phyloP scores from a whole-genome alignment of 208 protist species.

The Baffinella frigidus region DNA sequence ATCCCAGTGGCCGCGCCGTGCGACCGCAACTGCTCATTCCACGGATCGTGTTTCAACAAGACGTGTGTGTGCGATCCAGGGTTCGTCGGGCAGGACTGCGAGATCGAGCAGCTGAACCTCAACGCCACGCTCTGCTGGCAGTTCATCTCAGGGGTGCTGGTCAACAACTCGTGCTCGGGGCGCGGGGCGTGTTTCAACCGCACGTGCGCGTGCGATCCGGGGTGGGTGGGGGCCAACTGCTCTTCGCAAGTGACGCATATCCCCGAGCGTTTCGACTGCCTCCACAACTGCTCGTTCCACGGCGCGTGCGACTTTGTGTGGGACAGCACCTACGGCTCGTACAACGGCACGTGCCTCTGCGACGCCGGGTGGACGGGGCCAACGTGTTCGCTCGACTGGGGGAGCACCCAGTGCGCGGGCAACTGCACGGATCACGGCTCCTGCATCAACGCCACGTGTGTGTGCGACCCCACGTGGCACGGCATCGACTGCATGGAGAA shows the following conservation, averaged over 20 bases:
- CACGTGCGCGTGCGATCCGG: neutral
- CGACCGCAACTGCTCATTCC: constrained; percentile 19
- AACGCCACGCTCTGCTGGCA: constrained; percentile 15
- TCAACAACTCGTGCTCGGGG: neutral
- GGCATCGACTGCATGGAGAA: neutral
- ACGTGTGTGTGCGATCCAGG: neutral
- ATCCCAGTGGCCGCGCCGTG: neutral
- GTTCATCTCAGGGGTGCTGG: neutral
- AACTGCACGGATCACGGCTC: constrained; percentile 25
- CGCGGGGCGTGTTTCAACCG: constrained; percentile 12
- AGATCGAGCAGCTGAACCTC: neutral
- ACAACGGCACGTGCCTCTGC: constrained; percentile 4
- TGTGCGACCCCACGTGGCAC: constrained; percentile 1
- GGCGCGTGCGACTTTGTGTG: neutral
- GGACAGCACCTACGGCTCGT: neutral
- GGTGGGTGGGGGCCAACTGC: constrained; percentile 15
- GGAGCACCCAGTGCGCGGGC: neutral
- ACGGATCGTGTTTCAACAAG: neutral
- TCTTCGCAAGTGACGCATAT: neutral
- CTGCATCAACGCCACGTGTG: neutral
- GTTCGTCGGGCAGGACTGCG: neutral
- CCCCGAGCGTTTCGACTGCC: neutral
- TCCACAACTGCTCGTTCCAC: neutral
- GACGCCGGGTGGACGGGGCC: neutral
- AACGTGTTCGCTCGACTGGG: neutral